Conservation (phyloP, 441 rosid genomes). For the Eruca vesicaria region DNA sequence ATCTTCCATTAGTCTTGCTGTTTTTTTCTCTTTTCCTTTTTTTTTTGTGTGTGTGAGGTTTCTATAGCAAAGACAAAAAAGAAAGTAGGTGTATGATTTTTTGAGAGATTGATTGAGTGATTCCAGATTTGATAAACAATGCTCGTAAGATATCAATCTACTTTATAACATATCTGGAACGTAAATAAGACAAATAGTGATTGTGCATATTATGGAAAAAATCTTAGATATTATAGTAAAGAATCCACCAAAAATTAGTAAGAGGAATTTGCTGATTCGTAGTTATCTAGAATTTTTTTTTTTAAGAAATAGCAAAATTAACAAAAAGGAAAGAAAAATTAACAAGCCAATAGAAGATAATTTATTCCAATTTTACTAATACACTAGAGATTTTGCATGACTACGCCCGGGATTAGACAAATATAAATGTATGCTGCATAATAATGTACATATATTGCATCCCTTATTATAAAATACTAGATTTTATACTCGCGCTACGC, state of each 20-base stretch:
- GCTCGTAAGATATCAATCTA: too few relatives aligned
- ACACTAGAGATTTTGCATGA: too few relatives aligned
- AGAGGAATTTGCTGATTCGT: too few relatives aligned
- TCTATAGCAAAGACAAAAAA: background rate
- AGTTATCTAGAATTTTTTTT: too few relatives aligned
- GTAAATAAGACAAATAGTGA: background rate
- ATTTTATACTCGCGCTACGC: too few relatives aligned
- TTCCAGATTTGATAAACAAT: background rate
- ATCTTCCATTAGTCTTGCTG: background rate
- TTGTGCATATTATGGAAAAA: background rate
- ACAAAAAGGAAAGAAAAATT: background rate
- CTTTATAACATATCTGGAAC: background rate
- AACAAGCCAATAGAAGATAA: background rate
- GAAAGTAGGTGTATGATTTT: background rate
- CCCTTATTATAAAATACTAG: too few relatives aligned
- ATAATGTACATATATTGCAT: too few relatives aligned
- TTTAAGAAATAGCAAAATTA: background rate
- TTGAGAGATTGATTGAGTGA: background rate
- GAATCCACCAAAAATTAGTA: background rate
- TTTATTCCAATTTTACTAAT: background rate
- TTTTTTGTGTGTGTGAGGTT: background rate
- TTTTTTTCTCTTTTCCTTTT: background rate
- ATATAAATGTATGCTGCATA: too few relatives aligned
- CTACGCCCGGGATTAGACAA: too few relatives aligned
- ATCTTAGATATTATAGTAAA: background rate